A percentile compares a stretch with the other conserved stretches of the same genome.
phyloP scores from a whole-genome alignment of 2,329 filamentous ascomycete species.

The Catunica adiposa region DNA sequence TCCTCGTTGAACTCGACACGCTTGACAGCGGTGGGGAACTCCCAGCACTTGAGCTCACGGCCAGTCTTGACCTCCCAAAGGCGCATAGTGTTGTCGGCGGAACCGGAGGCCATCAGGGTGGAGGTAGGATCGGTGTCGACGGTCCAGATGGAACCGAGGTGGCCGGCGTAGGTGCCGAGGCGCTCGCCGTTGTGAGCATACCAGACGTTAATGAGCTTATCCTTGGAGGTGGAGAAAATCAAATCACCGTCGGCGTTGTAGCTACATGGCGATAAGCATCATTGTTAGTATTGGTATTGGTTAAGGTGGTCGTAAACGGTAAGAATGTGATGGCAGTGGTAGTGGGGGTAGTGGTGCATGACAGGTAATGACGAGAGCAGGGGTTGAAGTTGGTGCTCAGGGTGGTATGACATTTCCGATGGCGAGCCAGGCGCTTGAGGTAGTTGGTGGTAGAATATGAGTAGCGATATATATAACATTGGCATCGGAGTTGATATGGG shows the following conservation, averaged over 20 bases:
- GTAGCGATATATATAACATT: no score
- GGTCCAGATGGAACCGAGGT: conserved; percentile 97
- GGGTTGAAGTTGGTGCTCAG: neutral
- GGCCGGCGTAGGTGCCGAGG: conserved; percentile 88
- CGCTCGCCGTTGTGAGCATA: conserved; percentile 96
- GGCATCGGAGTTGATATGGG: no score
- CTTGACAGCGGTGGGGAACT: conserved; percentile 94
- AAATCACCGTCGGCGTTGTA: conserved; percentile 93
- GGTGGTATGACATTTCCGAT: neutral
- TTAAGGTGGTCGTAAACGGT: neutral
- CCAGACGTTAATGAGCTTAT: conserved; percentile 95
- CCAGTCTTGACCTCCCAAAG: conserved; percentile 93
- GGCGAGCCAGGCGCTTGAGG: neutral
- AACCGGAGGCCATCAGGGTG: conserved; percentile 82
- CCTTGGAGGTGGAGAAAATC: conserved; percentile 89
- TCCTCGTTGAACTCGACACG: conserved; percentile 95
- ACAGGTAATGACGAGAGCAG: no score
- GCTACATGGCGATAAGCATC: conserved; percentile 25
- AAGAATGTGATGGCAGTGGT: neutral
- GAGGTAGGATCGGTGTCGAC: conserved; percentile 90
- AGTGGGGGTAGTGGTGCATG: neutral
- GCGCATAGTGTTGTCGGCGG: conserved; percentile 94
- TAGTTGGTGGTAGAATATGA: neutral
- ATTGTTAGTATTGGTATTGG: neutral
- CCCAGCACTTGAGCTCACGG: conserved; percentile 90